These are phyloP conservation scores for Ogataea ramenticola DNA, from an alignment of 805 yeast species.

Conservation along the genomic window DNA sequence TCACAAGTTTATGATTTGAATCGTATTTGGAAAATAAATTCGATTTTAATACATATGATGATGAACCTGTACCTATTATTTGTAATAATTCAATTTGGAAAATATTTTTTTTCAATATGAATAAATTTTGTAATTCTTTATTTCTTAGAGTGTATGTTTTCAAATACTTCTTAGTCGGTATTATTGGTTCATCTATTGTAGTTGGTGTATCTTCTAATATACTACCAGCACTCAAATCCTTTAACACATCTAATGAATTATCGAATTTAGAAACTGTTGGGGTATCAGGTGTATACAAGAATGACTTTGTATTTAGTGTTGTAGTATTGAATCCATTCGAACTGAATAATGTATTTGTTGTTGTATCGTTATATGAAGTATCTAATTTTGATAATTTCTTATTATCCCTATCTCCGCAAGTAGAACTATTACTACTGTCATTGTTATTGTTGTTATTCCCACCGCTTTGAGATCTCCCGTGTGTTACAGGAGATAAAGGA, in stretches of 20 bases:
- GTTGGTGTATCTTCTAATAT: too few relatives aligned
- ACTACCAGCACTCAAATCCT: too few relatives aligned
- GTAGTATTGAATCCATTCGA: too few relatives aligned
- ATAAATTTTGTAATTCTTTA: too few relatives aligned
- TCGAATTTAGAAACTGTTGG: neutral
- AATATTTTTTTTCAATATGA: neutral
- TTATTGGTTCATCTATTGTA: too few relatives aligned
- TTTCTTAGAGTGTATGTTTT: neutral
- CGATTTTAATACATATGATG: constrained; percentile 21
- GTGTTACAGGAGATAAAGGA: neutral
- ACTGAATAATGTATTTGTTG: too few relatives aligned
- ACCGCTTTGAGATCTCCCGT: too few relatives aligned
- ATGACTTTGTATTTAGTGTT: neutral
- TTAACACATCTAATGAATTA: too few relatives aligned
- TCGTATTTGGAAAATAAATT: constrained; percentile 8
- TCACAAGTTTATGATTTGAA: constrained; percentile 2
- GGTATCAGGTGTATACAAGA: neutral
- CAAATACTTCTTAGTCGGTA: neutral
- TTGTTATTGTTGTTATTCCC: too few relatives aligned
- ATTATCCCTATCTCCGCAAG: neutral
- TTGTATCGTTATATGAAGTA: neutral
- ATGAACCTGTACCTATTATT: constrained; percentile 22
- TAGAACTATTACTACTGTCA: too few relatives aligned
- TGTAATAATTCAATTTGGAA: constrained; percentile 14
- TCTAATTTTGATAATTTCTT: too few relatives aligned